Evolutionary conservation across 495 filamentous ascomycete genomes (phyloP), one percentile per base, ranked within the genome.

Genomic region (Glonium stellatum): DNA sequence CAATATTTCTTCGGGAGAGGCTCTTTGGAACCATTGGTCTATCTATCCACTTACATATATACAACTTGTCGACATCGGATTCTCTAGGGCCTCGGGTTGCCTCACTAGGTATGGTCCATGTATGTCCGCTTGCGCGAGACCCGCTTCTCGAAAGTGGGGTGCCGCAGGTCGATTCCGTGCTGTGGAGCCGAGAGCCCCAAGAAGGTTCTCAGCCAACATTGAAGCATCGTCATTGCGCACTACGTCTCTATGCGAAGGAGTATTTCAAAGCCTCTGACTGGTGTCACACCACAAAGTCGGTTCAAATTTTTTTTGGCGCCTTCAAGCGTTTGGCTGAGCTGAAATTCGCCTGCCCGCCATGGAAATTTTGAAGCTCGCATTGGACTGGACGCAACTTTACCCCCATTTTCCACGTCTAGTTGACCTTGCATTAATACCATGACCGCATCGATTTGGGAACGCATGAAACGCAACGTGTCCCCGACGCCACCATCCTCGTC

Each of bases 391-490:
- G 34, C 21, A 25, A 27, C 49, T 27, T 44, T 35, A 61, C 62
- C 62, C 62, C 62, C 62, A 65, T 65, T 65, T 58, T 65, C 62
- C 42, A 56, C 23, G 25, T 46, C 34, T 36, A 13, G 23, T 4
- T 35, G 35, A 18, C 48, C 25, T 34, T 13, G 36, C 34, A 34
- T 49, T 64, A 47, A 54, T 59, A 61, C 18, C 27, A 65, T 65
- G 62, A 18, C 53, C 47, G 36, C 58, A 37, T 59, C 39, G 39
- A 25, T 65, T 48, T 61, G 58, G 62, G 35, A 37, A 47, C 21
- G 60, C 58, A 65, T 65, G 62, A 65, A 65, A 54, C 62, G 62
- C 54, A 22, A 56, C 48, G n/a, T 54, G 23, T 21, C 34, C 47
- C n/a, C 27, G n/a, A 23, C 9, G 34, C n/a, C n/a, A 37, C 18